Base-by-base conservation (phyloP, 352 stramenopile genomes). In the Lagenidium sp. region DNA sequence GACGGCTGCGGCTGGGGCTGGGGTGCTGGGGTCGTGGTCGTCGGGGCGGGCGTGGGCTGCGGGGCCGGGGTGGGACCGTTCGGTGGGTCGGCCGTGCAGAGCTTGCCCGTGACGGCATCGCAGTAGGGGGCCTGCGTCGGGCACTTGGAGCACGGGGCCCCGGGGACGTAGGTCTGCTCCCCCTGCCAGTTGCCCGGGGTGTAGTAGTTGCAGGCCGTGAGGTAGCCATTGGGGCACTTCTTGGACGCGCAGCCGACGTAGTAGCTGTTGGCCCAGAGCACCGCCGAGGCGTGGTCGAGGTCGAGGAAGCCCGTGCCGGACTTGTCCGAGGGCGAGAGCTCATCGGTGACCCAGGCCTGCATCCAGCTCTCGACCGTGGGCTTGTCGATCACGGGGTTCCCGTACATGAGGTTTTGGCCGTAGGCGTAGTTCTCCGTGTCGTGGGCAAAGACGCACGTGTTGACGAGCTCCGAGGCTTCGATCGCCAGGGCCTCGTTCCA, bases 401-500 rank as follows among this genome's bases (percentile, higher is more conserved):
- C 60, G 45, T 60, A 62, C 55, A 69, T 63, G 31, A 69, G 56
- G 36, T 69, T 69, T 39, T 69, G 60, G 2, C 60, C 53, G 42
- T 69, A 69, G 22, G 55, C 45, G 37, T 65, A 65, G 42, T 53
- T 55, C 34, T 69, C 60, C 16, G 60, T 69, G 44, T 58, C 49
- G 49, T 69, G 60, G 15, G 51, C 52, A 42, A 69, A 69, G 16
- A 63, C 48, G 24, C 60, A 69, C 25, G 52, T 66, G 37, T 69
- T 43, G 19, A 66, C 60, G 11, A 66, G 56, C 41, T 69, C 60
- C 11, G 43, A 47, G 3, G 60, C 60, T 39, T 69, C 60, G 39
- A 69, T 63, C 31, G 60, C 60, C 19, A 69, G 60, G 16, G 44
- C 39, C 20, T 69, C 60, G 39, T 66, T 48, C 60, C 60, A 69